Evolutionary conservation across 805 yeast genomes (phyloP), one percentile per base, ranked within the genome.

Genomic region (Priceomyces medius): DNA sequence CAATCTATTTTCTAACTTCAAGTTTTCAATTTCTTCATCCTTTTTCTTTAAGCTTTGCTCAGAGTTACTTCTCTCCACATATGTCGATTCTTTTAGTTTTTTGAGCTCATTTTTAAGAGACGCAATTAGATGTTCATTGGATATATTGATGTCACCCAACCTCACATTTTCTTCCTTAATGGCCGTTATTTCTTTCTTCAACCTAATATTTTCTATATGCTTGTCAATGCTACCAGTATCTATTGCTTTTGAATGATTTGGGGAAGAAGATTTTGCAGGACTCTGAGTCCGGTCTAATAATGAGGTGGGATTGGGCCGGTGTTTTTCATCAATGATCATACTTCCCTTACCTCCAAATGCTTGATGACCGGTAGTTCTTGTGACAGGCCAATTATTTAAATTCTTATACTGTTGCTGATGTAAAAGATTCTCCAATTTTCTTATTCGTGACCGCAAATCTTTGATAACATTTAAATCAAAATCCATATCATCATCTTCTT

Each of bases 401-500:
- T 79, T 76, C 35, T 74, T 74, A 53, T 74, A 80, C 48, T 79
- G 87, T 40, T 80, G 84, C 47, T 85, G 88, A 56, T 88, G 93
- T 12, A 89, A 63, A 28, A 88, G 61, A 41, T 79, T 83, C 51
- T 89, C 97, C 39, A 91, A 71, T 50, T 85, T 85, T 46, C 78
- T 79, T 31, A 91, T 86, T 40, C 96, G 68, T 8, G 77, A 61
- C 56, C 83, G 83, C 48, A 88, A 83, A 0, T 86, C 87, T 47
- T 73, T 73, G 8, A 84, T 64, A 9, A 75, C 53, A 32, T 57
- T 64, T 32, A 66, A 48, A 44, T 69, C 71, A 23, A 50, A 47
- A 13, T 73, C 79, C 3, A 38, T 49, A 19, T 56, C 63, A 3
- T 41, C 50, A 27, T 54, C 61, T 9, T 51, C 56, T 20, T 42